Percentiles rank a stretch among this genome's conserved stretches.
Conservation (phyloP, 2,329 filamentous ascomycete genomes). For the Penicillium capsulatum region DNA sequence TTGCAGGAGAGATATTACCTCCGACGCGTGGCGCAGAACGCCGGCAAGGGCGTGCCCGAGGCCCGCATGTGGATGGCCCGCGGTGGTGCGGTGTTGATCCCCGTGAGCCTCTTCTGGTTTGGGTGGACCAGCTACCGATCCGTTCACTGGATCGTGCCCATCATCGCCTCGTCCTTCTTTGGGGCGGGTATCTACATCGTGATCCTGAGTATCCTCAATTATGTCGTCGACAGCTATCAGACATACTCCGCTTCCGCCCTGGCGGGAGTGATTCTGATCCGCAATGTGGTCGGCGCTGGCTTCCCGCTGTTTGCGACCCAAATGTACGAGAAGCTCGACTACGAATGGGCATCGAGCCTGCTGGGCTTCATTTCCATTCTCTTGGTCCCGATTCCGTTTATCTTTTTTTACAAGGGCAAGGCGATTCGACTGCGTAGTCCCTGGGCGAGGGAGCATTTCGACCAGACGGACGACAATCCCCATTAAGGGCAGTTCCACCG, state of each 20-base stretch:
- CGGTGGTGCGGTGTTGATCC: constrained; percentile 55
- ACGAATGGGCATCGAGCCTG: constrained; percentile 38
- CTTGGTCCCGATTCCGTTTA: constrained; percentile 37
- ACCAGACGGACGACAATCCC: constrained; percentile 25
- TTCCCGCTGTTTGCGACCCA: constrained; percentile 34
- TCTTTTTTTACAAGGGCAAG: constrained; percentile 37
- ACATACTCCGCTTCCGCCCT: constrained; percentile 68
- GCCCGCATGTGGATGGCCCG: constrained; percentile 63
- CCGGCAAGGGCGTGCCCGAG: constrained; percentile 56
- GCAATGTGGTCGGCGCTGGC: constrained; percentile 53
- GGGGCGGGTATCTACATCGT: constrained; percentile 68
- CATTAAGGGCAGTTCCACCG: no score
- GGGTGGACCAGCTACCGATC: constrained; percentile 61
- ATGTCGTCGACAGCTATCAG: constrained; percentile 69
- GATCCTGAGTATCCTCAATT: constrained; percentile 70
- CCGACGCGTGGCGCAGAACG: constrained; percentile 41
- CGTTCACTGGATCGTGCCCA: constrained; percentile 63
- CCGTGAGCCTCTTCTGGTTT: constrained; percentile 65
- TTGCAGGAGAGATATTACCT: constrained; percentile 43
- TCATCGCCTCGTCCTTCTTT: constrained; percentile 61
- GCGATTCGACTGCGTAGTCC: constrained; percentile 28
- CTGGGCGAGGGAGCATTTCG: constrained; percentile 29
- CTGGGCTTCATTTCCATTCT: constrained; percentile 37
- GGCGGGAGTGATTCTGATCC: constrained; percentile 69
- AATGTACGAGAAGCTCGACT: constrained; percentile 36